A percentile compares a stretch with the other conserved stretches of the same genome.
phyloP scores from a whole-genome alignment of 257 asterid genomes.

The Solanum piurae region DNA sequence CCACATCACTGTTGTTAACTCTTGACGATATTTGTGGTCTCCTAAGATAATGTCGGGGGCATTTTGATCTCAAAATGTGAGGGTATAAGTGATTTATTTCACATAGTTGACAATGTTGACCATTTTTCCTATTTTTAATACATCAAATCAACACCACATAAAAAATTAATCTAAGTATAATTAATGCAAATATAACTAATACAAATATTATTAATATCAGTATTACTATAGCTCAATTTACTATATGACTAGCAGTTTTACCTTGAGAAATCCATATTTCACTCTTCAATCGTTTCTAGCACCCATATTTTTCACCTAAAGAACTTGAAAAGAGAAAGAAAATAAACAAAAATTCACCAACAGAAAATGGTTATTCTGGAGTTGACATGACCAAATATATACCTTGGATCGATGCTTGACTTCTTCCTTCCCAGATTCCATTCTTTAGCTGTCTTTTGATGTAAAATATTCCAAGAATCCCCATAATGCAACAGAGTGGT shows the following conservation, averaged over 20 bases:
- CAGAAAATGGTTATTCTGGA: background rate
- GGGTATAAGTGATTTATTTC: too few relatives aligned
- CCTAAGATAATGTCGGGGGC: too few relatives aligned
- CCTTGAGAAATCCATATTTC: background rate
- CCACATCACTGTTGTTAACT: too few relatives aligned
- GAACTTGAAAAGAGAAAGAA: background rate
- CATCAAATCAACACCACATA: too few relatives aligned
- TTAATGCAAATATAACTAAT: too few relatives aligned
- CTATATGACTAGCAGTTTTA: background rate
- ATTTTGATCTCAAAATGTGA: too few relatives aligned
- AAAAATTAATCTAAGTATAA: too few relatives aligned
- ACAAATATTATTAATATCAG: too few relatives aligned
- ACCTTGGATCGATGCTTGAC: background rate
- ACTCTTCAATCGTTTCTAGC: background rate
- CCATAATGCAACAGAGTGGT: background rate
- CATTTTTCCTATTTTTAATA: too few relatives aligned
- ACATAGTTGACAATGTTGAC: fast-evolving
- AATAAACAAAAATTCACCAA: background rate
- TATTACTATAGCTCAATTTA: background rate
- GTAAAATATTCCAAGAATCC: background rate
- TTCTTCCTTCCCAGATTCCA: background rate
- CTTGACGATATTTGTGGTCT: too few relatives aligned
- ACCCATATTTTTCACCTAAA: background rate
- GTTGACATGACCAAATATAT: background rate
- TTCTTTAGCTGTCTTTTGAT: background rate